A percentile compares a stretch with the other conserved stretches of the same genome.
Evolutionary conservation across 371 early-diverging fungal genomes (phyloP).

Genomic region (Coemansia sp.): DNA sequence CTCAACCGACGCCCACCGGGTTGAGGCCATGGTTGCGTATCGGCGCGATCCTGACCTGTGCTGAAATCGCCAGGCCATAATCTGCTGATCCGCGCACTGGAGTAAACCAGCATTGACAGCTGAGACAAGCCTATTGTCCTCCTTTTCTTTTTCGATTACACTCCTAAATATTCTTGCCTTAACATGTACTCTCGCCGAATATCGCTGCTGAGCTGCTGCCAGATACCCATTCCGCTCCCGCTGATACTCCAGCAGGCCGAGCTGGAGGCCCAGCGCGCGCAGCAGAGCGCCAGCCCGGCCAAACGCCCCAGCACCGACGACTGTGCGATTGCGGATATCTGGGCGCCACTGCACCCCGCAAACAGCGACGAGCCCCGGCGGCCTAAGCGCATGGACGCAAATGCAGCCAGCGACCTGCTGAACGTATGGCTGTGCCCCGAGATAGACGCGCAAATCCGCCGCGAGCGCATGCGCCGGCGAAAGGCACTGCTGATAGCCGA

Average conservation of each 20-base stretch:
- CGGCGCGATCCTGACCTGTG: conserved; percentile 54
- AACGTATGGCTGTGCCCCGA: conserved; percentile 40
- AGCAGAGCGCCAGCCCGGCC: not conserved
- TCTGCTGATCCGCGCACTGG: no score
- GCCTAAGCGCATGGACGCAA: not conserved
- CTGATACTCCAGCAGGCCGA: not conserved
- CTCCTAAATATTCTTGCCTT: not conserved
- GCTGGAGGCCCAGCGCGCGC: not conserved
- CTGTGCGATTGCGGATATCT: not conserved
- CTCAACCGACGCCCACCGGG: conserved; percentile 76
- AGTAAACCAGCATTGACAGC: no score
- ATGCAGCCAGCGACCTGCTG: not conserved
- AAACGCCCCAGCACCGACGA: not conserved
- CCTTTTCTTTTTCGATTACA: not conserved
- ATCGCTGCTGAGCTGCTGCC: conserved; percentile 31
- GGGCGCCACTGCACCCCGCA: not conserved
- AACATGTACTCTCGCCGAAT: conserved; percentile 12
- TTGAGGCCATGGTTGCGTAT: conserved; percentile 86
- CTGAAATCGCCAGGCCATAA: not conserved
- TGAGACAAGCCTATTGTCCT: not conserved
- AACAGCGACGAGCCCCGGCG: not conserved
- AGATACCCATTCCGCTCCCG: conserved; percentile 15
- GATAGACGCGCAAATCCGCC: conserved; percentile 6
- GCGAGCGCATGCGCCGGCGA: conserved; percentile 12
- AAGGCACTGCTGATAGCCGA: conserved; percentile 23